A percentile compares a stretch with the other conserved stretches of the same genome.
phyloP scores from a whole-genome alignment of 306 rosid species.

The Prinsepia uniflora region DNA sequence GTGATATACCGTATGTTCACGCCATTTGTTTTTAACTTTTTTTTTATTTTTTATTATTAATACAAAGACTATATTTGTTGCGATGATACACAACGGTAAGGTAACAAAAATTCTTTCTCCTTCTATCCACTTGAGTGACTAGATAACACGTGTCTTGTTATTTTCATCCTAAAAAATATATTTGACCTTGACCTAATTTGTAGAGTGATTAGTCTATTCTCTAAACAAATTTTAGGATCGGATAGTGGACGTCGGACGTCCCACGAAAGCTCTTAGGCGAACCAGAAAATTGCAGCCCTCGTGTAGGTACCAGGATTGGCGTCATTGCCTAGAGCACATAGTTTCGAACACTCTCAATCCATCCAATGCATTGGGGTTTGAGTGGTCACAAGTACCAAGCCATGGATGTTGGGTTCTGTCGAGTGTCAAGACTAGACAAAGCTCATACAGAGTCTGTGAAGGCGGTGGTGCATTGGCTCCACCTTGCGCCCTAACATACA shows the following conservation, averaged over 20 bases:
- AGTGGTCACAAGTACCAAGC: background rate
- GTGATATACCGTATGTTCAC: background rate
- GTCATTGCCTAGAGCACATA: too few species aligned
- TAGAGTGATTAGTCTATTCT: background rate
- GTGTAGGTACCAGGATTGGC: too few species aligned
- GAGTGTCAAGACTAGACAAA: conserved; percentile 16
- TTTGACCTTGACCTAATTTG: background rate
- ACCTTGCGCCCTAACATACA: background rate
- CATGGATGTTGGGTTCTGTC: conserved; percentile 24
- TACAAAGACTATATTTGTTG: background rate
- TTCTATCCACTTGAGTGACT: background rate
- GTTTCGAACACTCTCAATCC: too few species aligned
- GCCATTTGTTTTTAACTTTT: background rate
- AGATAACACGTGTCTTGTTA: background rate
- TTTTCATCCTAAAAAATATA: background rate
- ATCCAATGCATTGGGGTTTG: too few species aligned
- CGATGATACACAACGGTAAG: background rate
- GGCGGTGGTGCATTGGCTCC: background rate
- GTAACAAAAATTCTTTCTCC: background rate
- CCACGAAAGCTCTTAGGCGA: too few species aligned
- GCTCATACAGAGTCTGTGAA: background rate
- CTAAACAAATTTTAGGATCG: background rate
- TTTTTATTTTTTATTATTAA: background rate
- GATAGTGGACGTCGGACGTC: too few species aligned
- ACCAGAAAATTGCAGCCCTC: too few species aligned